phyloP scores from a whole-genome alignment of 1,139 yeast species.

The Nematodospora anomalae region DNA sequence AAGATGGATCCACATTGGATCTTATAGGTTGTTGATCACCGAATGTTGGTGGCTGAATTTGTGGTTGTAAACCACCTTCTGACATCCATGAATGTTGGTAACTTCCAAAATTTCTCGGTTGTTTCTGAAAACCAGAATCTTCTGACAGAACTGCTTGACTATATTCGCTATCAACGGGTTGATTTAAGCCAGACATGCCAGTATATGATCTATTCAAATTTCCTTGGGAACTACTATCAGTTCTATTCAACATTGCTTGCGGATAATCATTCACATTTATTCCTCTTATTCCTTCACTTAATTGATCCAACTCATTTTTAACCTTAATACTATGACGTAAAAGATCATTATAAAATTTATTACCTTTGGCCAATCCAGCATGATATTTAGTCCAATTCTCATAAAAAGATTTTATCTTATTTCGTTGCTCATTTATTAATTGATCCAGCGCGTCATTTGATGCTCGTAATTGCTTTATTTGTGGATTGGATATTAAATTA shows the following conservation, averaged over 20 bases:
- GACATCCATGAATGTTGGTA: conserved; percentile 1
- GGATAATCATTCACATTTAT: conserved; percentile 5
- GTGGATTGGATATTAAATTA: conserved; percentile 47
- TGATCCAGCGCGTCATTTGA: conserved; percentile 32
- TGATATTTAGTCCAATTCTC: conserved; percentile 61
- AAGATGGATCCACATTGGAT: not conserved
- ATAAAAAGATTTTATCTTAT: conserved; percentile 49
- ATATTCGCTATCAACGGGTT: not conserved
- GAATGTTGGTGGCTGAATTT: not conserved
- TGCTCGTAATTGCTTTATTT: conserved; percentile 38
- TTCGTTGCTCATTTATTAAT: conserved; percentile 27
- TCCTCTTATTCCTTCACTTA: conserved; percentile 4
- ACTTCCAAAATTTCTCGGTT: not conserved
- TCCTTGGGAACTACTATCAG: not conserved
- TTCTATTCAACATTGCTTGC: conserved; percentile 7
- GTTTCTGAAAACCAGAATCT: conserved; percentile 2
- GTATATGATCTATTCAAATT: not conserved
- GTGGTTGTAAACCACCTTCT: conserved; percentile 1
- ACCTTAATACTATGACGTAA: conserved; percentile 24
- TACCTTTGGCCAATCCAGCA: conserved; percentile 61
- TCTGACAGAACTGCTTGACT: not conserved
- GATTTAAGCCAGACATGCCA: not conserved
- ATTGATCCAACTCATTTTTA: conserved; percentile 4
- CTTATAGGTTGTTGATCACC: conserved; percentile 1
- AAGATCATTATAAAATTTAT: conserved; percentile 60